Conservation (phyloP, 768 basidiomycete species). For the Jaapia argillacea region DNA sequence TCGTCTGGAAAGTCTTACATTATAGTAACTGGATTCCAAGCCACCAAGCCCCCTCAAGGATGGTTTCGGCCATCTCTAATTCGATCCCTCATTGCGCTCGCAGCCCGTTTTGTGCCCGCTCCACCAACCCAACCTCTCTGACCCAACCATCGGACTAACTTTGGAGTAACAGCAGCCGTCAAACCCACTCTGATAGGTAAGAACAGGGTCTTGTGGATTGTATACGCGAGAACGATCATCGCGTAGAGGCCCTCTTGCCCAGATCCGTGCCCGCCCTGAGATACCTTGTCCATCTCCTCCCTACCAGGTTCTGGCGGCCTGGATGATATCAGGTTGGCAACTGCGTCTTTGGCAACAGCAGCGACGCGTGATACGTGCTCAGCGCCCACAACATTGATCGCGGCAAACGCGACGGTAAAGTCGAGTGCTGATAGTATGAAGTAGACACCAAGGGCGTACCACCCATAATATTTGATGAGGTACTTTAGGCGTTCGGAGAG, state of each 20-base stretch:
- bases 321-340: slow-evolving; percentile 34
- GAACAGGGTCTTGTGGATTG: slow-evolving; percentile 91
- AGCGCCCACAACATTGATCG: slow-evolving; percentile 81
- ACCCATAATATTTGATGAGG: slow-evolving; percentile 88
- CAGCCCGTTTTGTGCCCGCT: slow-evolving; percentile 59
- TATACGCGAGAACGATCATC: slow-evolving; percentile 88
- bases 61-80: too few relatives aligned
- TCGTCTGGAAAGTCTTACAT: too few relatives aligned
- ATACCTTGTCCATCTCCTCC: slow-evolving; percentile 46
- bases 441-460: slow-evolving; percentile 94
- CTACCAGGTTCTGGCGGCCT: slow-evolving; percentile 56
- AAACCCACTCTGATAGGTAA: slow-evolving; percentile 83
- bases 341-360: slow-evolving; percentile 39
- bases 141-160: slow-evolving; percentile 79
- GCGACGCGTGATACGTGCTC: slow-evolving; percentile 77
- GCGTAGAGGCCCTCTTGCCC: slow-evolving; percentile 79
- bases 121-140: slow-evolving; percentile 73
- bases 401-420: slow-evolving; percentile 75
- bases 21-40: too few relatives aligned
- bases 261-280: slow-evolving; percentile 17
- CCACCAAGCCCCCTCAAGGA: neutral
- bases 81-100: slow-evolving; percentile 27
- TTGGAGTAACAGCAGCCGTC: slow-evolving; percentile 80
- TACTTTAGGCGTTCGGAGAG: slow-evolving; percentile 67
- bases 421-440: slow-evolving; percentile 63